Evolutionary conservation across 352 stramenopile genomes (phyloP), one percentile per base, ranked within the genome.

Genomic region (Phytophthora idaei): DNA sequence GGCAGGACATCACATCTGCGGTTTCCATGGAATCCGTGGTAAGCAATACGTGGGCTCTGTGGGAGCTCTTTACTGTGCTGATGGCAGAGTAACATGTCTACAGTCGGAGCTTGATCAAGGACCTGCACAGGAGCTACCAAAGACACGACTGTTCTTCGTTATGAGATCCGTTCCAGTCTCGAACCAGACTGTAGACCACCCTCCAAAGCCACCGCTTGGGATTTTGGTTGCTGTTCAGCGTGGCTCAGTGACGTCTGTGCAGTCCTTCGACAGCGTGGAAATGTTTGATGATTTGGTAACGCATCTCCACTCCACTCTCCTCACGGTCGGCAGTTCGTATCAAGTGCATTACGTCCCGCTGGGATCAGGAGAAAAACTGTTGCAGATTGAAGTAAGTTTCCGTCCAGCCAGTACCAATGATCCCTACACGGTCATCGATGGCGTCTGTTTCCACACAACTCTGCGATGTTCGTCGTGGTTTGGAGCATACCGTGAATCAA

Each of bases 381-480:
- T 82, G 5, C 83, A 91, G 46, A 73, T 90, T 27, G 78, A 89
- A 32, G 69, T 66, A 17, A 86, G 73, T 41, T 62, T 80, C 21
- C 64, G 59, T 15, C 28, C 37, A 1, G 32, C 27, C 9, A 71
- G 57, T 64, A 15, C 17, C 11, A 27, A 53, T 4, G 39, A 67
- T 10, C 34, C 21, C 14, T 48, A 63, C 48, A 48, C 47, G 27
- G 29, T 69, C 15, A 67, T 91, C 34, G 69, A 83, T n/a, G 83
- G 83, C 0, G 27, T 91, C 28, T 91, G 83, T 52, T 79, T 91
- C 55, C 80, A 91, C 65, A 89, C 83, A 1, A 81, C 78, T 0
- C 66, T 49, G 29, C 74, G 69, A 0, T 87, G 83, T 61, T 89
- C 78, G 49, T 76, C 76, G 9, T 91, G 83, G 83, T 79, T 86